Evolutionary conservation across 1,139 yeast genomes (phyloP).

Genomic region (Waltiozyma sp.): DNA sequence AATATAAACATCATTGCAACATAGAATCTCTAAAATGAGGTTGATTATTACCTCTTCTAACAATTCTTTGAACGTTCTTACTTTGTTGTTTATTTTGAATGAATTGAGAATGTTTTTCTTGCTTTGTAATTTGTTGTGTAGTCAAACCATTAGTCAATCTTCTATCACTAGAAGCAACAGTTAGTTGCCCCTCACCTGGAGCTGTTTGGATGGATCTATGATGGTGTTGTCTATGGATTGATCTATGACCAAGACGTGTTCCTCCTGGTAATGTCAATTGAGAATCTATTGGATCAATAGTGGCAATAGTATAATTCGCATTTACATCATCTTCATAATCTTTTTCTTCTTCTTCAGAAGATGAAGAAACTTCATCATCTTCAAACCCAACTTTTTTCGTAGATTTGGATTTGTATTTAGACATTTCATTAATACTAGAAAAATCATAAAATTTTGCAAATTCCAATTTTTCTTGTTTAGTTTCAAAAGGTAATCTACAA

Average conservation of each 20-base stretch:
- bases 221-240: constrained; percentile 49
- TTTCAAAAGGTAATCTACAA: constrained; percentile 80
- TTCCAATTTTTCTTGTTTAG: constrained; percentile 68
- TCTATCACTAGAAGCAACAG: constrained; percentile 52
- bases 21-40: constrained; percentile 20
- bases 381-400: constrained; percentile 18
- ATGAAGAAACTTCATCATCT: constrained; percentile 21
- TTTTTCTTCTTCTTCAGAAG: constrained; percentile 11
- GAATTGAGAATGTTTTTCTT: constrained; percentile 32
- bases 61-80: constrained; percentile 37
- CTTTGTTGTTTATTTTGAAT: constrained; percentile 37
- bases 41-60: constrained; percentile 46
- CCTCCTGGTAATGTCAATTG: constrained; percentile 61
- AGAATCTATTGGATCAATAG: constrained; percentile 38
- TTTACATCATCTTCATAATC: constrained; percentile 23
- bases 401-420: constrained; percentile 13
- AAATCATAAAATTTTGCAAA: constrained; percentile 83
- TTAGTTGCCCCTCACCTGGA: constrained; percentile 20
- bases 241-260: constrained; percentile 51
- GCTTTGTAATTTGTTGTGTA: constrained; percentile 33
- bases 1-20: background rate
- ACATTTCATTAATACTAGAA: constrained; percentile 48
- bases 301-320: constrained; percentile 25
- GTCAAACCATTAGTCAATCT: constrained; percentile 31
- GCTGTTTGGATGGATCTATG: constrained; percentile 20